Evolutionary conservation across 306 rosid species (phyloP), one percentile per base, ranked within the genome.

Genomic region (Quillaja saponaria): DNA sequence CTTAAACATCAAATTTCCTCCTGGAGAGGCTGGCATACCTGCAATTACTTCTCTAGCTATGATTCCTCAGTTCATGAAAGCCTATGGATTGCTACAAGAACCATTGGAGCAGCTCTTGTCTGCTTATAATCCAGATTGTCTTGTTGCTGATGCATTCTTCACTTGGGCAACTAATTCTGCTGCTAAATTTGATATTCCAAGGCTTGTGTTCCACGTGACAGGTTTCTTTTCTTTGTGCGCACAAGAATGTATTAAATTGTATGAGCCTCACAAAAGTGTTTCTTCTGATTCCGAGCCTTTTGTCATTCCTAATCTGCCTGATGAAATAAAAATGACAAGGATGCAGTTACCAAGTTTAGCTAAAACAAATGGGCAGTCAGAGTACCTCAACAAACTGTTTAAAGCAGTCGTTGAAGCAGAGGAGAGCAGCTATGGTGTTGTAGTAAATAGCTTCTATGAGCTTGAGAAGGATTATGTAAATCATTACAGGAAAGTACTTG

Each of bases 381-480:
- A 13, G 0, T 6, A 8, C 0, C 14, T 67, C 0, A 5, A 6
- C 5, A 64, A 15, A 17, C 0, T 77, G 18, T 33, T 53, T 10
- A 34, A 60, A 4, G 66, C 21, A 13, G 3, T 33, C 11, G 38
- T 10, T 42, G 72, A 78, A 58, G 71, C 77, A 2, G 76, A 75
- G n/a, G 2, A 0, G n/a, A 66, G 20, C 15, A 75, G 88, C 42
- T 82, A 73, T 63, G 88, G 91, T 2, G 70, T 78, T 59, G 47
- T 84, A 37, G 65, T 73, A 8, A 80, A 87, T 47, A 87, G 80
- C 61, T 80, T 84, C 34, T 76, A 79, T 8, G 95, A 81, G 48
- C 88, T 84, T 0, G 95, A 84, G 55, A 49, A 33, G 3, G 77
- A 34, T 0, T 84, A 82, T 64, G 78, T 71, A 7, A 77, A 87